Conservation (phyloP, 345 rosid genomes). For the Rhodamnia rubescens region DNA sequence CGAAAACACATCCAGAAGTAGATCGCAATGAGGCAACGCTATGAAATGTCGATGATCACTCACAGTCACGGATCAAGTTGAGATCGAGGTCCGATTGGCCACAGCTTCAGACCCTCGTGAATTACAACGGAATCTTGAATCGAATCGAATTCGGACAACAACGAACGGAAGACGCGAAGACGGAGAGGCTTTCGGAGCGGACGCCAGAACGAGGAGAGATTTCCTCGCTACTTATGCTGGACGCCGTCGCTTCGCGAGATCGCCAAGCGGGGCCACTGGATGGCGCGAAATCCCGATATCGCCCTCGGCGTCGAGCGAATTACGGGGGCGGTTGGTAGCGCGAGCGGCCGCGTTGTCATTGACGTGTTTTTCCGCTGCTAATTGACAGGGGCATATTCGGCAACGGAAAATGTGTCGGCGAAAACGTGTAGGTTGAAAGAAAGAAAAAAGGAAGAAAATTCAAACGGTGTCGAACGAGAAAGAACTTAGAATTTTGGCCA, state of each 20-base stretch:
- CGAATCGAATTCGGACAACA: not conserved
- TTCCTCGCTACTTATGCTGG: not conserved
- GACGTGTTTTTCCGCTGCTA: not conserved
- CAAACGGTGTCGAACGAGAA: not conserved
- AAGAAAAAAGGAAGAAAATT: not conserved
- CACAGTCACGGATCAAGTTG: not conserved
- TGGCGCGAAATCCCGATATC: not conserved
- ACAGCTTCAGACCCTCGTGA: not conserved
- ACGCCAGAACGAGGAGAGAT: not conserved
- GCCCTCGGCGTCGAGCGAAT: not conserved
- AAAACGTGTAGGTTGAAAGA: not conserved
- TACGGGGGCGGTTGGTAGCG: not conserved
- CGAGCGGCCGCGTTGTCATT: not conserved
- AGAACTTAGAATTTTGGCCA: not conserved
- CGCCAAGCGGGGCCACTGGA: not conserved
- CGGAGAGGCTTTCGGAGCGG: not conserved
- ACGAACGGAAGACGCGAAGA: not conserved
- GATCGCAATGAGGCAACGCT: not conserved
- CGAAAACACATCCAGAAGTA: not conserved
- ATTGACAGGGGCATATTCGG: not conserved
- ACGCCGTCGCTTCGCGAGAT: not conserved
- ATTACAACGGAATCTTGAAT: not conserved
- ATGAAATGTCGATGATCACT: not conserved
- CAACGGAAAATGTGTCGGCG: not conserved
- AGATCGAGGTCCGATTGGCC: not conserved